phyloP scores from a whole-genome alignment of 768 basidiomycete species.

The Psilocybe azurescens region DNA sequence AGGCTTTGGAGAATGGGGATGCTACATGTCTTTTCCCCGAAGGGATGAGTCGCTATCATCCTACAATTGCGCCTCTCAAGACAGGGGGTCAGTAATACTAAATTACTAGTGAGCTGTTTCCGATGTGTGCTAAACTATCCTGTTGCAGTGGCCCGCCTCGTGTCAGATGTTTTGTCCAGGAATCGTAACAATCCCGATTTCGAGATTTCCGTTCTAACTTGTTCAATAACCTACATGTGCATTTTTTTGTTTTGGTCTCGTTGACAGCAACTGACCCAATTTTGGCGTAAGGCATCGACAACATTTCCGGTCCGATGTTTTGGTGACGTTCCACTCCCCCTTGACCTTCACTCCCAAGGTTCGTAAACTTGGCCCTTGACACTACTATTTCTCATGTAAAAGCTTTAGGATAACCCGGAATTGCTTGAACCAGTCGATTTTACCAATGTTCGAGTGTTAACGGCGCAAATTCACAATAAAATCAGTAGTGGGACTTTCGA shows the following conservation, averaged over 20 bases:
- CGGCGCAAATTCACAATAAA: slow-evolving; percentile 64
- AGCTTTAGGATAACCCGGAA: slow-evolving; percentile 66
- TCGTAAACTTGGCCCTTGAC: neutral
- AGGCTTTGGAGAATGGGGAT: slow-evolving; percentile 81
- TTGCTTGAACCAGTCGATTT: slow-evolving; percentile 72
- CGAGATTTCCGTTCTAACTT: slow-evolving; percentile 74
- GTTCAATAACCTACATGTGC: slow-evolving; percentile 85
- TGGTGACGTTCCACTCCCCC: slow-evolving; percentile 82
- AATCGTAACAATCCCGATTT: slow-evolving; percentile 73
- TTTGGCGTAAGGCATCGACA: slow-evolving; percentile 68
- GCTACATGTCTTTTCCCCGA: slow-evolving; percentile 88
- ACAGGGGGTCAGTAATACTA: slow-evolving; percentile 69
- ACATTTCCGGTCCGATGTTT: slow-evolving; percentile 86
- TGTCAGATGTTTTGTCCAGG: slow-evolving; percentile 77
- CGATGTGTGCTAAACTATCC: neutral
- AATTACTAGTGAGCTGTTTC: neutral
- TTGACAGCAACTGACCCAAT: slow-evolving; percentile 4
- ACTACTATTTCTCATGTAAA: neutral
- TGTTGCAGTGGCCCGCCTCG: slow-evolving; percentile 74
- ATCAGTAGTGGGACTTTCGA: slow-evolving; percentile 83
- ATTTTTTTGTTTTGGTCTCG: slow-evolving; percentile 17
- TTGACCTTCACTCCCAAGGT: slow-evolving; percentile 71
- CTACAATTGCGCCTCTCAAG: slow-evolving; percentile 86
- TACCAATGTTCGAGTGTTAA: slow-evolving; percentile 59
- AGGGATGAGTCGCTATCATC: slow-evolving; percentile 85